Conservation (phyloP, 139 green algal genomes). For the Picochlorum costavermella region DNA sequence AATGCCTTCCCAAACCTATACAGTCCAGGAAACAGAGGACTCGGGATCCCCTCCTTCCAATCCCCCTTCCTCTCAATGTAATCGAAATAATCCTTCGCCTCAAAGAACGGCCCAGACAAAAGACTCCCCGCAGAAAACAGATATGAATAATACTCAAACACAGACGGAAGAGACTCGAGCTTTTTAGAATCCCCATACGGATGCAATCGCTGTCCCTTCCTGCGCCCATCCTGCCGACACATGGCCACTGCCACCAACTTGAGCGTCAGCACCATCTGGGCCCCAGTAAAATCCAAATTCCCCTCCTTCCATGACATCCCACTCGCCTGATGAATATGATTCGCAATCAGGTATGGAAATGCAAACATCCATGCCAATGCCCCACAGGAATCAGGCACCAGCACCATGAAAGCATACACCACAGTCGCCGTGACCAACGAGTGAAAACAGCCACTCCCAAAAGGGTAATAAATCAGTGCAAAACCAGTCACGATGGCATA, state of each 20-base stretch:
- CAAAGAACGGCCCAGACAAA: slow-evolving; percentile 69
- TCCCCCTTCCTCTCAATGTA: slow-evolving; percentile 49
- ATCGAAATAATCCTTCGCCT: slow-evolving; percentile 65
- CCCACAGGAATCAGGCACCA: slow-evolving; percentile 39
- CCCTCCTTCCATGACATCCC: slow-evolving; percentile 68
- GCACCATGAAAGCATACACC: slow-evolving; percentile 57
- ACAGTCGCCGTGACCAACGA: slow-evolving; percentile 31
- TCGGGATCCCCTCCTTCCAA: slow-evolving; percentile 22
- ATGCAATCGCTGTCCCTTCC: not conserved
- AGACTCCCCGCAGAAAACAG: slow-evolving; percentile 73
- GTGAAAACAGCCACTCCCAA: slow-evolving; percentile 56
- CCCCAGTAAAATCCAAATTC: slow-evolving; percentile 67
- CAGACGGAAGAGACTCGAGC: slow-evolving; percentile 37
- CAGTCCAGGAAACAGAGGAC: slow-evolving; percentile 19
- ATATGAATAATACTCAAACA: slow-evolving; percentile 64
- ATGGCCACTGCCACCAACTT: slow-evolving; percentile 69
- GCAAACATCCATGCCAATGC: slow-evolving; percentile 54
- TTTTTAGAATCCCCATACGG: slow-evolving; percentile 15
- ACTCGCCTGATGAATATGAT: slow-evolving; percentile 64
- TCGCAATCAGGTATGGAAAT: slow-evolving; percentile 71
- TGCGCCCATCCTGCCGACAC: slow-evolving; percentile 18
- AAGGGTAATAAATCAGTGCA: slow-evolving; percentile 67
- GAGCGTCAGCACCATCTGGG: slow-evolving; percentile 76
- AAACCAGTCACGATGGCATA: slow-evolving; percentile 54
- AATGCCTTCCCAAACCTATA: slow-evolving; percentile 38